These are phyloP conservation scores for Coniochaeta prunicola DNA, from an alignment of 2,329 filamentous ascomycete species.

Conservation along the genomic window DNA sequence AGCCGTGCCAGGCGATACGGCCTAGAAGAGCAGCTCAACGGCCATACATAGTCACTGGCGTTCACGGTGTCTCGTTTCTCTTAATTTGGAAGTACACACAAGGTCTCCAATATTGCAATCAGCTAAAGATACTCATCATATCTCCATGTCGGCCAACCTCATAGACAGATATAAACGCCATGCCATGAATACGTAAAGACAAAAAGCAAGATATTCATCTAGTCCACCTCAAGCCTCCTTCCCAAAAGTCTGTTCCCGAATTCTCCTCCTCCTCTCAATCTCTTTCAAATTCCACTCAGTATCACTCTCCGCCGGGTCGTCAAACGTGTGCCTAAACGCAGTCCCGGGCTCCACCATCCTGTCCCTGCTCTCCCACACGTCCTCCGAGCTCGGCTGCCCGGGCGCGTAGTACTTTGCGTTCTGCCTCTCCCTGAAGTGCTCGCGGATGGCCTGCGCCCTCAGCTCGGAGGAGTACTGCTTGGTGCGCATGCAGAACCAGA, in stretches of 20 bases:
- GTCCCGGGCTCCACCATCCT: conserved; percentile 46
- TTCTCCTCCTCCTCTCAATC: conserved; percentile 25
- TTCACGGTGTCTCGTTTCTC: too few relatives aligned
- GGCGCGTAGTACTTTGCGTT: conserved; percentile 59
- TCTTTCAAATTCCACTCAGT: conserved; percentile 33
- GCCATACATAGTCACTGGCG: too few relatives aligned
- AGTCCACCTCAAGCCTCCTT: neutral
- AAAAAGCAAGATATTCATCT: neutral
- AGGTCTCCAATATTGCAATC: too few relatives aligned
- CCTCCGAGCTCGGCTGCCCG: conserved; percentile 68
- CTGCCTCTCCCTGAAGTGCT: conserved; percentile 61
- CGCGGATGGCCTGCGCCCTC: conserved; percentile 54
- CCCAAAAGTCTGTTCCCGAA: conserved; percentile 19
- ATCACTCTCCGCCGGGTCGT: conserved; percentile 26
- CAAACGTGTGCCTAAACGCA: conserved; percentile 36
- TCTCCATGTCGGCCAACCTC: neutral
- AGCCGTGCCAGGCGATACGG: too few relatives aligned
- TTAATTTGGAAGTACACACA: too few relatives aligned
- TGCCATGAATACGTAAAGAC: neutral
- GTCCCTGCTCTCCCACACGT: conserved; percentile 76
- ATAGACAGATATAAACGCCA: neutral
- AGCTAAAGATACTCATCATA: too few relatives aligned
- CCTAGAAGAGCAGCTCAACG: too few relatives aligned
- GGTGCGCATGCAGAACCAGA: conserved; percentile 95
- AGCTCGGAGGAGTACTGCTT: conserved; percentile 53